A percentile compares a stretch with the other conserved stretches of the same genome.
Conservation (phyloP, 2,329 filamentous ascomycete species). For the Hawksworthiomyces lignivorus region DNA sequence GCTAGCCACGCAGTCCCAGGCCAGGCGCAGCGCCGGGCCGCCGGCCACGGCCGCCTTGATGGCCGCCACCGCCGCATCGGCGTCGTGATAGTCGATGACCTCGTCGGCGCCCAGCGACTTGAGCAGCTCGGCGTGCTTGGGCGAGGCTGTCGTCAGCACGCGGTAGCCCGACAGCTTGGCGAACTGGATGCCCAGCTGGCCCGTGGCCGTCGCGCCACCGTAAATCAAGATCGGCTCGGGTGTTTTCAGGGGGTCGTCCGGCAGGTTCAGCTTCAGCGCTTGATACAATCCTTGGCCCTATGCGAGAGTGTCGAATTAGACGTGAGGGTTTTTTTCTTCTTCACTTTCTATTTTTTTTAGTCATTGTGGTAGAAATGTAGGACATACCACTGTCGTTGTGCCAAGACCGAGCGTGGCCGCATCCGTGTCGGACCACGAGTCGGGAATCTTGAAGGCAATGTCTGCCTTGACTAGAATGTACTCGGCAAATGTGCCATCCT, state of each 20-base stretch:
- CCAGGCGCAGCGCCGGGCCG: conserved; percentile 19
- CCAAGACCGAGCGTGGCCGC: conserved; percentile 35
- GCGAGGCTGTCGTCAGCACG: conserved; percentile 32
- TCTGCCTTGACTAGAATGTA: conserved; percentile 31
- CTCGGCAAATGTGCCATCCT: conserved; percentile 36
- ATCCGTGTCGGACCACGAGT: conserved; percentile 37
- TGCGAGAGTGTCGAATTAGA: too few species aligned
- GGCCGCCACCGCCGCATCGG: conserved; percentile 15
- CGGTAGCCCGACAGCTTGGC: conserved; percentile 32
- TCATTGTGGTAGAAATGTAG: not conserved
- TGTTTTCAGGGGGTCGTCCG: conserved; percentile 21
- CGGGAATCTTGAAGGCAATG: conserved; percentile 36
- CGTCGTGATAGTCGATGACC: conserved; percentile 37
- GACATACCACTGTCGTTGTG: conserved; percentile 31
- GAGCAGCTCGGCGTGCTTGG: conserved; percentile 31
- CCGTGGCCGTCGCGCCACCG: conserved; percentile 46
- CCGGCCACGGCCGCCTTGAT: conserved; percentile 18
- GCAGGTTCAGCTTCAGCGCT: conserved; percentile 36
- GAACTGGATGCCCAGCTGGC: conserved; percentile 41
- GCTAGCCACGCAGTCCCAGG: conserved; percentile 29
- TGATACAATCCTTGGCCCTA: conserved; percentile 42
- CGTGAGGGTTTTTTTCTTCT: too few species aligned
- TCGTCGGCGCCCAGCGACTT: conserved; percentile 35
- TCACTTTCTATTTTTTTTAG: too few species aligned
- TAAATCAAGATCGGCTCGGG: conserved; percentile 35